Base-by-base conservation (phyloP, 83 land plant genomes). In the Picea mariana region DNA sequence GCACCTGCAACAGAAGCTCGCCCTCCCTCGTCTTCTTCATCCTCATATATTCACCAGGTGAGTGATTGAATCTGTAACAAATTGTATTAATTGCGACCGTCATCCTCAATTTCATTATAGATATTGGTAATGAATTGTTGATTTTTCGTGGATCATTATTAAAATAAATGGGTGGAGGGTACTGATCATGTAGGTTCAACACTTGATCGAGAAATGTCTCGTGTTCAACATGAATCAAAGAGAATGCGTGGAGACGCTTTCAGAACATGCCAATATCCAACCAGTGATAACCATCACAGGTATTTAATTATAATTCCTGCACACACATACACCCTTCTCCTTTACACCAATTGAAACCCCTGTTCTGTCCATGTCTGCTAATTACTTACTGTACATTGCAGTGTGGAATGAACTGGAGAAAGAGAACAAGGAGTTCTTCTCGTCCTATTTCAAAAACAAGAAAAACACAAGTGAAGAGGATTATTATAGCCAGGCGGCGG, bases 241-340 rank as follows among this genome's bases (percentile, higher is more conserved):
- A 24, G 85, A 90, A 77, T 88, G 92, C 84, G 82, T 86, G 85
- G 88, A 84, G 44, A 87, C 90, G 31, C 85, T 90, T 27, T 86
- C 87, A 26, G 88, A 84, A 44, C 88, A 90, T 81, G 92, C 92
- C 66, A 84, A 86, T 17, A 86, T 90, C 81, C 52, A 84, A 18
- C 92, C 92, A 3, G 87, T 88, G 80, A 88, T 90, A 84, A 90
- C 90, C n/a, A 83, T 88, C 34, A 88, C 90, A 34, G 92, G 92
- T 88, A 12, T 12, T 49, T 60, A 15, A 9, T 31, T 47, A 44
- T 24, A 40, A 6, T 3, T 9, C 1, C 9, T 75, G 1, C 26
- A n/a, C 68, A 4, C 11, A 9, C 52, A 6, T 49, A 9, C 52
- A 49, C 47, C 0, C 47, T 42, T 5, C 6, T 42, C 6, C 47